phyloP scores from a whole-genome alignment of 2,329 filamentous ascomycete species.

The Alternaria gaisen region DNA sequence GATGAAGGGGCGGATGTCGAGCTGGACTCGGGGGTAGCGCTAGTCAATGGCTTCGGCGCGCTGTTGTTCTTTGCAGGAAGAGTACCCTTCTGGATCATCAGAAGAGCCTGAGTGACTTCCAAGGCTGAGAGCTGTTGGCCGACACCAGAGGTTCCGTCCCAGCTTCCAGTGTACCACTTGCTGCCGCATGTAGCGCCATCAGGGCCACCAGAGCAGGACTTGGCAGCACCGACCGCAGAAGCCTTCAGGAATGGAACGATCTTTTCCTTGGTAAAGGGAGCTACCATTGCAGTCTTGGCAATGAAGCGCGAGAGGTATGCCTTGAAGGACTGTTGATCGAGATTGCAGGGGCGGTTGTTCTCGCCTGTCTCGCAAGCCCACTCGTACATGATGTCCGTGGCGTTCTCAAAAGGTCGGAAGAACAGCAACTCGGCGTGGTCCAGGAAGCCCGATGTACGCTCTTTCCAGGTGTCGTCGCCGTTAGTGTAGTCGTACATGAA shows the following conservation, averaged over 20 bases:
- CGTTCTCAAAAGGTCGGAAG: constrained; percentile 64
- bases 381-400: constrained; percentile 69
- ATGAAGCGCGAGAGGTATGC: constrained; percentile 75
- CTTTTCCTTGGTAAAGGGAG: constrained; percentile 52
- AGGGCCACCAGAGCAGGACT: constrained; percentile 54
- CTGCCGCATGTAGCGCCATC: constrained; percentile 55
- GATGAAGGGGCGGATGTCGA: constrained; percentile 16
- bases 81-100: constrained; percentile 46
- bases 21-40: constrained; percentile 27
- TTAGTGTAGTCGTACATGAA: constrained; percentile 64
- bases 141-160: constrained; percentile 53
- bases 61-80: constrained; percentile 40
- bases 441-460: constrained; percentile 68
- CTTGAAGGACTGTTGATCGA: constrained; percentile 79
- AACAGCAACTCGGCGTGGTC: constrained; percentile 54
- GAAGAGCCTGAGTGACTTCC: constrained; percentile 56
- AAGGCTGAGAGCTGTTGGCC: constrained; percentile 58
- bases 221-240: constrained; percentile 55
- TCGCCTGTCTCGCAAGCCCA: constrained; percentile 68
- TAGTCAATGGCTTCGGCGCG: constrained; percentile 28
- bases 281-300: constrained; percentile 55
- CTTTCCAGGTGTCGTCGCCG: constrained; percentile 61
- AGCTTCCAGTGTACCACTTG: constrained; percentile 56
- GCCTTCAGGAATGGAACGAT: constrained; percentile 52
- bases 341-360: constrained; percentile 65